Conservation (phyloP, 257 asterid species). For the Linderniella brevidens region DNA sequence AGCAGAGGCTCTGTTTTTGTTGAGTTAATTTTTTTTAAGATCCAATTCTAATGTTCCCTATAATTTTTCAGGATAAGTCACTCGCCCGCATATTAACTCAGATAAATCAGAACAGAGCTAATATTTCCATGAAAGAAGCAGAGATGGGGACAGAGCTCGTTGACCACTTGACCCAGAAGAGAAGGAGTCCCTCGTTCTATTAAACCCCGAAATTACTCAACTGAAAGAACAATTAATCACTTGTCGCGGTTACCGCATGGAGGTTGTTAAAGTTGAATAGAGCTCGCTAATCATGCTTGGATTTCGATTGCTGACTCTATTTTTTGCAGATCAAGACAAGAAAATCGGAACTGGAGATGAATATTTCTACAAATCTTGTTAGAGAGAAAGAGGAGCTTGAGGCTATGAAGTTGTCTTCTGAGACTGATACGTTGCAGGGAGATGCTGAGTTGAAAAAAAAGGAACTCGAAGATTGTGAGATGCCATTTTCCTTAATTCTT, state of each 20-base stretch:
- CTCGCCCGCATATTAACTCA: conserved; percentile 63
- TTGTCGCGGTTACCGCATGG: conserved; percentile 71
- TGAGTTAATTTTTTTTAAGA: no score
- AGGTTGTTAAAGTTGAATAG: no score
- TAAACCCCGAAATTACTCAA: conserved; percentile 79
- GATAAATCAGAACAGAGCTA: conserved; percentile 73
- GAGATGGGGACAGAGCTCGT: conserved; percentile 96
- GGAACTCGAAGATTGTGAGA: conserved; percentile 51
- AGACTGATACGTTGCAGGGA: conserved; percentile 42
- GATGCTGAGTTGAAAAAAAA: conserved; percentile 75
- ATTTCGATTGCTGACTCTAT: no score
- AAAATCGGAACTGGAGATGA: conserved; percentile 93
- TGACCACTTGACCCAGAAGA: conserved; percentile 90
- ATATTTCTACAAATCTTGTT: conserved; percentile 81
- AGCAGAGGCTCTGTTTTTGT: no score
- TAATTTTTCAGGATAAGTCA: conserved; percentile 56
- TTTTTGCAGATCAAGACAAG: conserved; percentile 74
- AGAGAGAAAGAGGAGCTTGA: conserved; percentile 88
- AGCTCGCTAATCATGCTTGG: no score
- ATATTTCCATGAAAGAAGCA: conserved; percentile 58
- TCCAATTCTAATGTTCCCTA: no score
- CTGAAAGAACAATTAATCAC: conserved; percentile 59
- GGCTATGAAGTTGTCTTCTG: conserved; percentile 62
- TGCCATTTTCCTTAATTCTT: conserved; percentile 37
- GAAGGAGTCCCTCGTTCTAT: conserved; percentile 60